These are phyloP conservation scores for Oryza glaberrima DNA, from an alignment of 176 grass and related monocot species.

Conservation along the genomic window DNA sequence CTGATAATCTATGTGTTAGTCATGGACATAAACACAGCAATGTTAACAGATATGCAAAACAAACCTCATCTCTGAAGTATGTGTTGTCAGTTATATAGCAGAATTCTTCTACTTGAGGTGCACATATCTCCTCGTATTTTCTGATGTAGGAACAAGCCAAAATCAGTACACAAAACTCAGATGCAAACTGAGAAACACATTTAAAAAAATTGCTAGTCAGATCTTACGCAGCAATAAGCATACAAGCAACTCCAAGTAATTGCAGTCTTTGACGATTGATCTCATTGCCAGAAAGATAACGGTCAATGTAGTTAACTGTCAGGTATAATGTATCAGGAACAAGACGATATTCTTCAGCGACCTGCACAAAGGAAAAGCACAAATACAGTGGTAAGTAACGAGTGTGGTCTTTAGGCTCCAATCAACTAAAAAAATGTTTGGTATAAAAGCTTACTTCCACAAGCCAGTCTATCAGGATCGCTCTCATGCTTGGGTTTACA, in stretches of 20 bases:
- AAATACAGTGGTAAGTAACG: neutral
- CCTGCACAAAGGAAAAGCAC: slow-evolving; percentile 46
- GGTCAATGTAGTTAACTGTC: slow-evolving; percentile 93
- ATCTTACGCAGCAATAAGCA: slow-evolving; percentile 97
- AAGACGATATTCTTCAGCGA: slow-evolving; percentile 93
- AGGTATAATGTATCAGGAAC: slow-evolving; percentile 93
- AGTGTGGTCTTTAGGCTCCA: neutral
- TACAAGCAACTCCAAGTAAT: slow-evolving; percentile 96
- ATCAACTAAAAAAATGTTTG: neutral
- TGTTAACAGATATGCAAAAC: neutral
- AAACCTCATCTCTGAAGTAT: slow-evolving; percentile 96
- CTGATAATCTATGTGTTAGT: slow-evolving; percentile 41
- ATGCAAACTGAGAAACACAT: slow-evolving; percentile 7
- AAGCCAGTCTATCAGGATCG: slow-evolving; percentile 98
- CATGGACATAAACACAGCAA: neutral
- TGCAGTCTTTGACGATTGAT: slow-evolving; percentile 91
- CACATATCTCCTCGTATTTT: slow-evolving; percentile 98
- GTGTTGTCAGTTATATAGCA: slow-evolving; percentile 99
- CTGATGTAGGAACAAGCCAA: slow-evolving; percentile 44
- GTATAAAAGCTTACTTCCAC: slow-evolving; percentile 74
- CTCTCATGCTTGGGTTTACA: slow-evolving; percentile 89
- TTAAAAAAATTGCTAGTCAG: neutral
- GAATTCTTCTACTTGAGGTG: slow-evolving; percentile 99
- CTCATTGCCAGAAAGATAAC: slow-evolving; percentile 93
- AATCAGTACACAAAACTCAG: slow-evolving; percentile 26